phyloP scores from a whole-genome alignment of 805 yeast genomes.

The Grigorovia transvaalensis region DNA sequence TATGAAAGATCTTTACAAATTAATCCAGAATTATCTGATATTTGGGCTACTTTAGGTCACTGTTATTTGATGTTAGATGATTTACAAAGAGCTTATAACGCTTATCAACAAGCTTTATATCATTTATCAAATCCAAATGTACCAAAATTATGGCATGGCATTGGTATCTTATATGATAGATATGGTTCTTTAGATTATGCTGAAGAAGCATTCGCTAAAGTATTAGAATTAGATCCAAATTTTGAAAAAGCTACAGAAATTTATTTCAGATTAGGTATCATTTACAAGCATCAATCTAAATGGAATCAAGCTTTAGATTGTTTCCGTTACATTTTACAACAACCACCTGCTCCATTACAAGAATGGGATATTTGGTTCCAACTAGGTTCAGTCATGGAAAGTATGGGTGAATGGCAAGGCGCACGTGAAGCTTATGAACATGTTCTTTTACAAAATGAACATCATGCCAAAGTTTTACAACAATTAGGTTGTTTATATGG shows the following conservation, averaged over 20 bases:
- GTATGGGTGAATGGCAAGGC: slow-evolving; percentile 79
- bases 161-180: slow-evolving; percentile 90
- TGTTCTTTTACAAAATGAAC: slow-evolving; percentile 79
- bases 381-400: slow-evolving; percentile 91
- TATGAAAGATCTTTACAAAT: slow-evolving; percentile 78
- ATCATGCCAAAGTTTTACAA: slow-evolving; percentile 91
- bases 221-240: slow-evolving; percentile 87
- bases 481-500: slow-evolving; percentile 93
- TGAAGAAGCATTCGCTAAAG: slow-evolving; percentile 96
- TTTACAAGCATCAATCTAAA: slow-evolving; percentile 89
- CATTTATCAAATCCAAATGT: slow-evolving; percentile 88
- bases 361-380: slow-evolving; percentile 99
- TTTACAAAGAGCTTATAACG: slow-evolving; percentile 87
- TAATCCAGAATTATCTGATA: slow-evolving; percentile 84
- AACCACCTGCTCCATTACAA: slow-evolving; percentile 92
- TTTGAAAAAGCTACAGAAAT: slow-evolving; percentile 95
- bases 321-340: slow-evolving; percentile 78
- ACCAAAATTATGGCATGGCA: slow-evolving; percentile 97
- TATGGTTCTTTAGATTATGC: slow-evolving; percentile 96
- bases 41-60: slow-evolving; percentile 95
- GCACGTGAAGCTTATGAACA: slow-evolving; percentile 95
- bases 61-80: slow-evolving; percentile 96
- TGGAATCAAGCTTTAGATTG: slow-evolving; percentile 83
- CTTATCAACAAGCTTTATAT: slow-evolving; percentile 91
- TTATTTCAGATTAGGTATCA: slow-evolving; percentile 90